Base-by-base conservation (phyloP, 805 yeast genomes). In the Metschnikowia cubensis region DNA sequence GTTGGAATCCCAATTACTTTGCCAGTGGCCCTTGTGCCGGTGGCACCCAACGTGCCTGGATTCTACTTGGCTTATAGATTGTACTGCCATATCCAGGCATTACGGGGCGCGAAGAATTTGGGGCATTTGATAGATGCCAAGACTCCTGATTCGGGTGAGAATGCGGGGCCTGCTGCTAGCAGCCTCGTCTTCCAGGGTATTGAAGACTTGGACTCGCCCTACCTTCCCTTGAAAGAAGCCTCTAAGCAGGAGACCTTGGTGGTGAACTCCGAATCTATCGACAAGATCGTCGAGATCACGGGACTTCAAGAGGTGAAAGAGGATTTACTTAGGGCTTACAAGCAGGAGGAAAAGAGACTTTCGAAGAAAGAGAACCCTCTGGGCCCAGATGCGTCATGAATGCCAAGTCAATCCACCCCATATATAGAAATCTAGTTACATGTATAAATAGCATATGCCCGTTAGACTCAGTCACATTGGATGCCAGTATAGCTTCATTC, bases 41-140 rank as follows among this genome's bases (percentile, higher is more conserved):
- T 91, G n/a, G 65, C 90, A 3, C 98, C 98, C 18, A 91, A 91
- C 59, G 80, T 91, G 18, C 98, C 98, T 0, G 96, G 96, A 0
- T 86, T 92, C 61, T 92, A 89, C 60, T 67, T 91, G 39, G 75
- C 86, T 2, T 91, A 86, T 63, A 75, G 98, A 53, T 75, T 86
- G 17, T 91, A 89, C 69, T 89, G 96, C 63, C 89, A 92, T 64
- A 76, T 84, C 62, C 86, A 85, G 59, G 96, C 96, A 0, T 71
- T 77, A 53, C 64, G 80, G 38, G 97, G 97, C 0, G 86, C 88
- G 4, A 71, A 75, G 54, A 94, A 89, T 62, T 67, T 91, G 52
- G 68, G 75, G 33, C 77, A 76, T 47, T 70, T 91, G 48, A 61
- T 83, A n/a, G 73, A 75, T 25, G 68, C 63, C 14, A 42, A 50